Percentiles rank a stretch among this genome's conserved stretches.
phyloP scores from a whole-genome alignment of 495 filamentous ascomycete species.

The Penicillium lividum region DNA sequence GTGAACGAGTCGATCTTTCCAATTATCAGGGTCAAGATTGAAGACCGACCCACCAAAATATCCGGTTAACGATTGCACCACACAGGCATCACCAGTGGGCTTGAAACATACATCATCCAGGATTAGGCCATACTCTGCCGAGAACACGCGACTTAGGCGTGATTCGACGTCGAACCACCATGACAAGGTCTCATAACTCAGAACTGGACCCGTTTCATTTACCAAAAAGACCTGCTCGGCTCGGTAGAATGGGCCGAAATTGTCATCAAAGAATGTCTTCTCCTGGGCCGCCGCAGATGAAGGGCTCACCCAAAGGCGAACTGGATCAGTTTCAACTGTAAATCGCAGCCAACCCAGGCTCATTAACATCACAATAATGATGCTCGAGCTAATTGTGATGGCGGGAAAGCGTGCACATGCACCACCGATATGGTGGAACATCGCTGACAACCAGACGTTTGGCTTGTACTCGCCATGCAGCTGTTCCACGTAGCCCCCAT shows the following conservation, averaged over 20 bases:
- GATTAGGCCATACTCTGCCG: conserved; percentile 58
- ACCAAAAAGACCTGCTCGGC: conserved; percentile 92
- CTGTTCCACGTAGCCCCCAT: conserved; percentile 67
- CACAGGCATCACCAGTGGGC: conserved; percentile 84
- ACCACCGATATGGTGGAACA: conserved; percentile 82
- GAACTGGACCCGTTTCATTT: conserved; percentile 76
- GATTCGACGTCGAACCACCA: conserved; percentile 97
- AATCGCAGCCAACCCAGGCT: conserved; percentile 88
- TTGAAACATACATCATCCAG: conserved; percentile 92
- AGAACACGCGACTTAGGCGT: conserved; percentile 67
- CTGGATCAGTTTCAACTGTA: conserved; percentile 82
- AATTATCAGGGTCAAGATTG: conserved; percentile 61
- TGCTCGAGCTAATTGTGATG: conserved; percentile 71
- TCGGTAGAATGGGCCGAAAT: conserved; percentile 94
- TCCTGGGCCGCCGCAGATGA: conserved; percentile 87
- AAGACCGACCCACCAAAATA: conserved; percentile 75
- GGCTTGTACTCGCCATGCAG: conserved; percentile 69
- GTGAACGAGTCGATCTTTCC: conserved; percentile 65
- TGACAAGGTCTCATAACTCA: conserved; percentile 80
- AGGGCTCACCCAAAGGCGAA: conserved; percentile 92
- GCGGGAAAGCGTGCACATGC: conserved; percentile 79
- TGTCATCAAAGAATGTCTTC: conserved; percentile 91
- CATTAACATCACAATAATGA: conserved; percentile 70
- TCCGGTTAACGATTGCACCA: conserved; percentile 83
- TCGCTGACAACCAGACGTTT: conserved; percentile 74